Percentiles rank a stretch among this genome's conserved stretches.
phyloP scores from a whole-genome alignment of 768 basidiomycete species.

The Leucocoprinus leucothites region DNA sequence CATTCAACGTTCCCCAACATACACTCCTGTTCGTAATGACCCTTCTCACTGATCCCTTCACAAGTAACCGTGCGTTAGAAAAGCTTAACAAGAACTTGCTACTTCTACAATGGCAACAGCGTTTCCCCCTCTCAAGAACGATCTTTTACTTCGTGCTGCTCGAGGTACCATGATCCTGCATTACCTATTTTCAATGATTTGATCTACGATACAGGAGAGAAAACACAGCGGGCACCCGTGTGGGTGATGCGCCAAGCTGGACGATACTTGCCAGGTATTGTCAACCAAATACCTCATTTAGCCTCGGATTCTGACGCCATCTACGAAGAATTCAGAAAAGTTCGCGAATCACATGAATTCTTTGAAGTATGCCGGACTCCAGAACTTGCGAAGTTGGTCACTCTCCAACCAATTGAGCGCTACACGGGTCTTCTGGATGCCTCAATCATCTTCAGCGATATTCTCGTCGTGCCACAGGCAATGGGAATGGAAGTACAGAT shows the following conservation, averaged over 20 bases:
- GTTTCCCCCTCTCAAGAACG: slow-evolving; percentile 81
- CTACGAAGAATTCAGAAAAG: slow-evolving; percentile 76
- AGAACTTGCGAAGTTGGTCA: slow-evolving; percentile 83
- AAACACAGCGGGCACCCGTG: slow-evolving; percentile 89
- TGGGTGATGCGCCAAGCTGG: slow-evolving; percentile 99
- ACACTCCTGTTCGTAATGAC: neutral
- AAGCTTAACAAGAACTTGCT: neutral
- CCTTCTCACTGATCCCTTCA: neutral
- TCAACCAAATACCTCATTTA: slow-evolving; percentile 4
- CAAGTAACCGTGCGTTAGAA: neutral
- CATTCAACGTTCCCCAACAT: neutral
- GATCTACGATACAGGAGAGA: slow-evolving; percentile 53
- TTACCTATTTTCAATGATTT: neutral
- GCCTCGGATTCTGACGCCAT: neutral
- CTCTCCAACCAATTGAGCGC: slow-evolving; percentile 89
- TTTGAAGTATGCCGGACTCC: slow-evolving; percentile 95
- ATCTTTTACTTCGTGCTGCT: slow-evolving; percentile 86
- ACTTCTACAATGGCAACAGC: slow-evolving; percentile 30
- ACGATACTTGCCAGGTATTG: slow-evolving; percentile 85
- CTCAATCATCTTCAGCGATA: slow-evolving; percentile 97
- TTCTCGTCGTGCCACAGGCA: slow-evolving; percentile 96
- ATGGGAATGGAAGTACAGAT: slow-evolving; percentile 95
- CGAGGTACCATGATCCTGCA: slow-evolving; percentile 44
- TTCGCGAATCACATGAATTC: slow-evolving; percentile 86
- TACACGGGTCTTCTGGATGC: slow-evolving; percentile 89